Percentiles rank a stretch among this genome's conserved stretches.
Evolutionary conservation across 306 rosid species (phyloP).

Genomic region (Cucurbita maxima): DNA sequence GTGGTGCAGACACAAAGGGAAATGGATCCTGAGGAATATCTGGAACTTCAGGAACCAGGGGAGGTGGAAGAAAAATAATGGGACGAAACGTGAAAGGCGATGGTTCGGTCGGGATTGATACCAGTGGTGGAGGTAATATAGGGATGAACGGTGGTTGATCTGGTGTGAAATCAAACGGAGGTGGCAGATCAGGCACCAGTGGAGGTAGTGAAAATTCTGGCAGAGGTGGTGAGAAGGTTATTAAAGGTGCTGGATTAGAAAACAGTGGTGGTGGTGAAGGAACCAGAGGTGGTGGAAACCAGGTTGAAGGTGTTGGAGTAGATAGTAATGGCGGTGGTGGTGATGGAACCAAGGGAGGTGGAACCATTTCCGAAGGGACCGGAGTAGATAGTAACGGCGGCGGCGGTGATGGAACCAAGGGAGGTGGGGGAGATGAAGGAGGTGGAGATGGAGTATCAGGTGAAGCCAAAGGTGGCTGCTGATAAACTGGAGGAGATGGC

Average conservation of each 20-base stretch:
- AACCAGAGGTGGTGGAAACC: conserved; percentile 29
- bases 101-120: conserved; percentile 22
- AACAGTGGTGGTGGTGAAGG: conserved; percentile 25
- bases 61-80: conserved; percentile 23
- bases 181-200: conserved; percentile 19
- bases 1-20: conserved; percentile 24
- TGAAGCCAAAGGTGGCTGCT: background rate
- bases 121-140: conserved; percentile 26
- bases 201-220: conserved; percentile 26
- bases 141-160: conserved; percentile 42
- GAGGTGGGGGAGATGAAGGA: conserved; percentile 23
- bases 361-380: conserved; percentile 17
- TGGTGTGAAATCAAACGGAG: conserved; percentile 18
- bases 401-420: conserved; percentile 30
- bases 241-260: conserved; percentile 21
- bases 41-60: conserved; percentile 28
- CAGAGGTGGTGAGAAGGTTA: conserved; percentile 24
- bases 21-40: conserved; percentile 22
- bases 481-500: background rate
- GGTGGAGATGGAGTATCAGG: background rate
- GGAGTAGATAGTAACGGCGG: conserved; percentile 13
- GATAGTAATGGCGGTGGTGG: conserved; percentile 23
- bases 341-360: conserved; percentile 28
- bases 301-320: conserved; percentile 20
- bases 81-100: conserved; percentile 22